Base-by-base conservation (phyloP, 441 rosid genomes). In the Mallotus japonicus region DNA sequence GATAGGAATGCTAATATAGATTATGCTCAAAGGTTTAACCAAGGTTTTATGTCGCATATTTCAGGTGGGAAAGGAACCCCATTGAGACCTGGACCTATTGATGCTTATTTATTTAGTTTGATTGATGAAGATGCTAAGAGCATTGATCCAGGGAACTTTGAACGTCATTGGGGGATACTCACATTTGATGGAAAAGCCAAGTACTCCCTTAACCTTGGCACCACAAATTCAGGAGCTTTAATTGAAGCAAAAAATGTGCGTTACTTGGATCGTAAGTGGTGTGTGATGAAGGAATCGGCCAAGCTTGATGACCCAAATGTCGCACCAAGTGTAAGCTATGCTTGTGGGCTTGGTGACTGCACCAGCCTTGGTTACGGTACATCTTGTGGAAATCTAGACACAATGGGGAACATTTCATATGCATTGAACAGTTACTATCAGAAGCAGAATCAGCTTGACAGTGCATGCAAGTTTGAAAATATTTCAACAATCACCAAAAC, bases 111-210 rank as follows among this genome's bases (percentile, higher is more conserved):
- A 32, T 95, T 95, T 73, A 95, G 97, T 75, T 77, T 95, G 79
- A 91, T 95, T 65, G 99, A 95, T 57, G 99, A 95, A 81, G 99
- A 95, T 78, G 92, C 83, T 14, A 95, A 95, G 54, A 95, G 98
- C 70, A 83, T 92, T 53, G 88, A 87, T 50, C 99, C 98, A 0
- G 98, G 99, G 65, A 92, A 95, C 83, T 95, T 95, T 10, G 99
- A 95, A 80, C 88, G 99, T 2, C 99, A 95, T 62, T 92, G 98
- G 99, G 99, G 99, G 22, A 79, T 92, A 73, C 88, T 95, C 76
- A 83, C 86, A 34, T 95, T 15, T 67, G 99, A 95, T 8, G 99
- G 99, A 28, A 64, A 62, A 62, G 81, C 97, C 0, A 95, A 95
- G 80, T 95, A 95, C 60, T 19, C 73, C 4, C 86, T 95, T 77